These are phyloP conservation scores for Bipolaris zeicola DNA, from an alignment of 2,329 filamentous ascomycete species.

Conservation along the genomic window DNA sequence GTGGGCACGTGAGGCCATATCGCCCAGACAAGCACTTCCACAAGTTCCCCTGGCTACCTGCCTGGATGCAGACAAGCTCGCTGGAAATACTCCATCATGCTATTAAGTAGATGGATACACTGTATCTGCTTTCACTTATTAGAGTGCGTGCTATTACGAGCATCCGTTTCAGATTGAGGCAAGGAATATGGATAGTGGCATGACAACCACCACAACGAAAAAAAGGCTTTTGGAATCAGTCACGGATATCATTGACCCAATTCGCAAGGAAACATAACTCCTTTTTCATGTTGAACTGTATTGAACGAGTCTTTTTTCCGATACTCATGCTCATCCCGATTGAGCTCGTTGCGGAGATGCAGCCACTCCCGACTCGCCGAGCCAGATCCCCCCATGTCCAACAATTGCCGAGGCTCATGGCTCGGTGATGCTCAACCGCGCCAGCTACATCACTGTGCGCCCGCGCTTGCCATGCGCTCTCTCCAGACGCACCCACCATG, in stretches of 20 bases:
- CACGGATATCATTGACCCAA: too few species aligned
- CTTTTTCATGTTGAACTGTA: too few species aligned
- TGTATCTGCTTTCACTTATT: too few species aligned
- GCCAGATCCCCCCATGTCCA: slow-evolving; percentile 17
- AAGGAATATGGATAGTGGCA: too few species aligned
- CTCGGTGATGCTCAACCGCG: slow-evolving; percentile 20
- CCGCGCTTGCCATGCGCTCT: slow-evolving; percentile 21
- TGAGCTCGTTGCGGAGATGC: slow-evolving; percentile 8
- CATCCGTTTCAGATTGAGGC: too few species aligned
- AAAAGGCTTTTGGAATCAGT: too few species aligned
- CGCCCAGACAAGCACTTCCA: neutral
- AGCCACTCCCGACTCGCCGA: slow-evolving; percentile 14
- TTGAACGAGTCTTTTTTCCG: too few species aligned
- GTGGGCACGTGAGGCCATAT: slow-evolving; percentile 12
- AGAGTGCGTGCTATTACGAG: too few species aligned
- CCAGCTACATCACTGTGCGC: slow-evolving; percentile 19
- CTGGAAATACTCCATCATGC: neutral
- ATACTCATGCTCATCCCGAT: slow-evolving; percentile 1
- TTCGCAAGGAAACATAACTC: too few species aligned
- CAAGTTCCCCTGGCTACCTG: neutral
- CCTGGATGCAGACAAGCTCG: neutral
- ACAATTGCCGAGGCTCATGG: slow-evolving; percentile 16
- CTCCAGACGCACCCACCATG: slow-evolving; percentile 58
- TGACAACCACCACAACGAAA: too few species aligned
- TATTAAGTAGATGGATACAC: too few species aligned